Base-by-base conservation (phyloP, 2,329 filamentous ascomycete genomes). In the Coniochaeta prunicola region DNA sequence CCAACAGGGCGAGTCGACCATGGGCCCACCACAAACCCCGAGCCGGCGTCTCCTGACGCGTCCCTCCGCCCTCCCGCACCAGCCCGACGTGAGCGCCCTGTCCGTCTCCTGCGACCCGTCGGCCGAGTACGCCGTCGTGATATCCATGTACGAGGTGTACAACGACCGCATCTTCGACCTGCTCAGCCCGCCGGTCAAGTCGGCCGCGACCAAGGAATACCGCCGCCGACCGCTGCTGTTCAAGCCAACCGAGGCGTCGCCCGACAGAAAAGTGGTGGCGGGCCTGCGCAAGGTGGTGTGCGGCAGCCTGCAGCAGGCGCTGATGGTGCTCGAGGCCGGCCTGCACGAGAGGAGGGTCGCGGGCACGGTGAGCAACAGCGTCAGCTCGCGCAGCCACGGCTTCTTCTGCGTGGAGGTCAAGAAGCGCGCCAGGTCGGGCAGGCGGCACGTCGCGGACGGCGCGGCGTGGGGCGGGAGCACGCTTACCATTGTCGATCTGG, bases 81-180 rank as follows among this genome's bases (percentile, higher is more conserved):
- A 80, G 6, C 93, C 93, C 9, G 86, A 92, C 63, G 84, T 96
- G 57, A 85, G 86, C 71, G 80, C 86, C 57, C 77, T 96, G 48
- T 76, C 81, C 4, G 79, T 96, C 0, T 80, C 84, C 0, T 78
- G 85, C 54, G 89, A 92, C 62, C 78, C 80, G 1, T 82, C 82
- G 21, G 84, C 88, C 58, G 91, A 96, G 65, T 97, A 97, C 66
- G 88, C 89, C 4, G 86, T 99, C 58, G 78, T 99, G 12, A 81
- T 99, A 24, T 96, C 92, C 58, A 99, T 99, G 92, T 97, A 97
- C 73, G 94, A 99, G 72, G 93, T 99, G 1, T 97, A 99, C 77
- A 99, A 99, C 69, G 93, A 99, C 74, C 87, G 92, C 36, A 97
- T 99, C 64, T 97, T 96, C 71, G 94, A 99, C 68, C 84, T 99